A percentile compares a stretch with the other conserved stretches of the same genome.
phyloP scores from a whole-genome alignment of 352 stramenopile species.

The Pythium dissotocum region DNA sequence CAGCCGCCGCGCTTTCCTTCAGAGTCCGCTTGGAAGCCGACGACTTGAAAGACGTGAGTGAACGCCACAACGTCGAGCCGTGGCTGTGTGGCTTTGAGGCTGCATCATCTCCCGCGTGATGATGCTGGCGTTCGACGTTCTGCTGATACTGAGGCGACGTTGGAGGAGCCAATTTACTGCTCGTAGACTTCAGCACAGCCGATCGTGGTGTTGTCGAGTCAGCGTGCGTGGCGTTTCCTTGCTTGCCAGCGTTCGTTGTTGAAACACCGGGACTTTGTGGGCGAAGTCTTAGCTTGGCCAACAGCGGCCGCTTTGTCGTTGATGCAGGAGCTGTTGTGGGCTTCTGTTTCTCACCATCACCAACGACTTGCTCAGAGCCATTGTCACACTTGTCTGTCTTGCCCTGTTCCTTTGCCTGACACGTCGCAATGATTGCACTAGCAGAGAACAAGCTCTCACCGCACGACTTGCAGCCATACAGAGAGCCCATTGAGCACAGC shows the following conservation, averaged over 20 bases:
- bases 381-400: background rate
- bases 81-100: background rate
- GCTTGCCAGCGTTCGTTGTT: background rate
- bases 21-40: slow-evolving; percentile 10
- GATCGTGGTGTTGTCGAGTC: slow-evolving; percentile 10
- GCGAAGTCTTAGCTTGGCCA: slow-evolving; percentile 56
- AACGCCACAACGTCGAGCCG: slow-evolving; percentile 7
- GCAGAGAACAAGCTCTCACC: slow-evolving; percentile 63
- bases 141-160: slow-evolving; percentile 2
- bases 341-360: background rate
- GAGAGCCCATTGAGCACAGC: slow-evolving; percentile 67
- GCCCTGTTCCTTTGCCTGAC: background rate
- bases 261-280: slow-evolving; percentile 38
- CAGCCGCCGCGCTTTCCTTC: background rate
- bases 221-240: background rate
- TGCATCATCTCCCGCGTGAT: background rate
- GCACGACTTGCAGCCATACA: slow-evolving; percentile 66
- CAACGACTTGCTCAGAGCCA: background rate
- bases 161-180: background rate
- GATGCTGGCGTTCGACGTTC: background rate
- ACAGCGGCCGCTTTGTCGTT: slow-evolving; percentile 39
- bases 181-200: slow-evolving; percentile 4
- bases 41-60: slow-evolving; percentile 17
- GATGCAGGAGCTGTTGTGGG: background rate
- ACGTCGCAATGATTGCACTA: slow-evolving; percentile 45